A percentile compares a stretch with the other conserved stretches of the same genome.
Conservation (phyloP, 176 grass and related monocot species). For the Phragmites australis region DNA sequence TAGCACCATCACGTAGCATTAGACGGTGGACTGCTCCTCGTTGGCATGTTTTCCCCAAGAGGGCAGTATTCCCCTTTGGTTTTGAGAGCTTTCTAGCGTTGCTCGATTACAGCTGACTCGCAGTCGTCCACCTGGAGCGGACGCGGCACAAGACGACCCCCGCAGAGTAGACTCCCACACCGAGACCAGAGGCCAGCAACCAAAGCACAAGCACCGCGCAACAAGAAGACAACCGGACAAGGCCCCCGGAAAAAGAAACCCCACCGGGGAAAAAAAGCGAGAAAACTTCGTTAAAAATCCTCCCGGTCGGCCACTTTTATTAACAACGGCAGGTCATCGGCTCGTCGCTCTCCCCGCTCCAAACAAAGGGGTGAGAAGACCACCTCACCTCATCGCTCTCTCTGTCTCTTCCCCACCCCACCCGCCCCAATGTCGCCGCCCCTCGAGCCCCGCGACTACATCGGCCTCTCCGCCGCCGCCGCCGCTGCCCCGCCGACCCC, state of each 20-base stretch:
- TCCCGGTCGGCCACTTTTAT: slow-evolving; percentile 58
- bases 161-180: not conserved
- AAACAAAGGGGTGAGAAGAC: not conserved
- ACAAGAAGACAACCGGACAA: slow-evolving; percentile 50
- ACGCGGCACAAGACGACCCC: not conserved
- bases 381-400: not conserved
- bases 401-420: not conserved
- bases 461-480: slow-evolving; percentile 54
- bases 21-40: too few species aligned
- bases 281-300: slow-evolving; percentile 42
- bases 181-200: not conserved
- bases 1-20: too few species aligned
- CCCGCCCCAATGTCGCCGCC: slow-evolving; percentile 46
- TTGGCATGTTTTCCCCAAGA: too few species aligned
- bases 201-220: slow-evolving; percentile 8
- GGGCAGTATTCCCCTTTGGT: too few species aligned
- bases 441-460: slow-evolving; percentile 58
- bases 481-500: slow-evolving; percentile 25
- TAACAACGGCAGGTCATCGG: slow-evolving; percentile 22
- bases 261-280: not conserved
- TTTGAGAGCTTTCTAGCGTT: too few species aligned
- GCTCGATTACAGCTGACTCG: slow-evolving; percentile 2
- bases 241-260: slow-evolving; percentile 2
- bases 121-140: slow-evolving; percentile 7
- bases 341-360: slow-evolving; percentile 27